A percentile compares a stretch with the other conserved stretches of the same genome.
phyloP scores from a whole-genome alignment of 2,329 filamentous ascomycete genomes.

The Phaeosphaeriaceae sp. region DNA sequence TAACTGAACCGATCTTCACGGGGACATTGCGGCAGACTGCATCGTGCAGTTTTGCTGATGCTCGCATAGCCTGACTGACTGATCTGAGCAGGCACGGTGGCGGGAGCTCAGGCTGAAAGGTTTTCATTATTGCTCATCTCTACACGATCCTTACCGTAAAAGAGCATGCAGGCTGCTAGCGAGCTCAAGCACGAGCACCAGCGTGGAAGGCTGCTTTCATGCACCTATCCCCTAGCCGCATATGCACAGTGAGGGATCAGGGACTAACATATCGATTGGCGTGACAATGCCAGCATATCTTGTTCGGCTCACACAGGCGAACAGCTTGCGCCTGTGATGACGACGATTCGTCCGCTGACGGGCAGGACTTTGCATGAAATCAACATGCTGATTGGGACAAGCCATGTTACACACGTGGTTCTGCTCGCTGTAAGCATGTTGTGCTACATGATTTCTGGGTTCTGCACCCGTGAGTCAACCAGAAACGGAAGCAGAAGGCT shows the following conservation, averaged over 20 bases:
- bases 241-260: constrained; percentile 44
- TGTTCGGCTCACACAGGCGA: constrained; percentile 26
- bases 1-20: constrained; percentile 4
- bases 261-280: constrained; percentile 24
- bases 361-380: neutral
- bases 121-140: constrained; percentile 17
- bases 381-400: constrained; percentile 3
- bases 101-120: constrained; percentile 27
- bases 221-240: constrained; percentile 46
- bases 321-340: constrained; percentile 20
- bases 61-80: neutral
- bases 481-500: neutral
- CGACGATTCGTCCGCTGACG: constrained; percentile 2
- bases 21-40: neutral
- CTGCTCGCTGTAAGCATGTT: constrained; percentile 13
- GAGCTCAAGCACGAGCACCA: constrained; percentile 38
- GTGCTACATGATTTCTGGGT: constrained; percentile 4
- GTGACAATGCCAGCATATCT: constrained; percentile 16
- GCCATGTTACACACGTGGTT: constrained; percentile 15
- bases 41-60: neutral
- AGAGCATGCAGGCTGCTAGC: constrained; percentile 18
- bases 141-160: constrained; percentile 6
- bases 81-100: constrained; percentile 17
- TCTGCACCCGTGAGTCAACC: neutral
- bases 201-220: constrained; percentile 38